These are phyloP conservation scores for Tetrahymena malaccensis DNA, from an alignment of 73 alveolate species.

Conservation along the genomic window DNA sequence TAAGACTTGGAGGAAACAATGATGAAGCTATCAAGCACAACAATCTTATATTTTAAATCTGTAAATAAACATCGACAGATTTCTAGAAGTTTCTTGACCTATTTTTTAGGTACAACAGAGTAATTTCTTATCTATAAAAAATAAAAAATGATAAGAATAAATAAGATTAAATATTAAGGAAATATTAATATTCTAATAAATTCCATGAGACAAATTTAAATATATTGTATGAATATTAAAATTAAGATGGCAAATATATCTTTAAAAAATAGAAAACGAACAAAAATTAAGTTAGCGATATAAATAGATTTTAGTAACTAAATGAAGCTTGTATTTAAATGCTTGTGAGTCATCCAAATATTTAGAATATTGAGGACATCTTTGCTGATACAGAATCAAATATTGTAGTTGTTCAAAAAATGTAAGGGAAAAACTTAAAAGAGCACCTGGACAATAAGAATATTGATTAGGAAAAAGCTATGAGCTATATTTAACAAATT, in stretches of 20 bases:
- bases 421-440: background rate
- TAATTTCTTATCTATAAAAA: background rate
- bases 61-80: background rate
- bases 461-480: background rate
- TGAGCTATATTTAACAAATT: background rate
- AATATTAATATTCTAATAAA: background rate
- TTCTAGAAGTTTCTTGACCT: background rate
- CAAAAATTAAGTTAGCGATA: no score
- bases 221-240: no score
- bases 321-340: background rate
- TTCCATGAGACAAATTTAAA: background rate
- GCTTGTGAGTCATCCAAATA: background rate
- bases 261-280: background rate
- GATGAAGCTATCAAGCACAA: background rate
- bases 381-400: background rate
- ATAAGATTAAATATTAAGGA: background rate
- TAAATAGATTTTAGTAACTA: background rate
- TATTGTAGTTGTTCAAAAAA: background rate
- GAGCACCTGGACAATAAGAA: background rate
- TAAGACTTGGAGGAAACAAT: background rate
- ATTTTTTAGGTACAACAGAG: background rate
- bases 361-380: background rate
- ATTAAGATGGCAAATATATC: no score
- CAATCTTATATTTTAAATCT: background rate
- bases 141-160: background rate